These are phyloP conservation scores for Lachnellula cervina DNA, from an alignment of 2,329 filamentous ascomycete species.

Conservation along the genomic window DNA sequence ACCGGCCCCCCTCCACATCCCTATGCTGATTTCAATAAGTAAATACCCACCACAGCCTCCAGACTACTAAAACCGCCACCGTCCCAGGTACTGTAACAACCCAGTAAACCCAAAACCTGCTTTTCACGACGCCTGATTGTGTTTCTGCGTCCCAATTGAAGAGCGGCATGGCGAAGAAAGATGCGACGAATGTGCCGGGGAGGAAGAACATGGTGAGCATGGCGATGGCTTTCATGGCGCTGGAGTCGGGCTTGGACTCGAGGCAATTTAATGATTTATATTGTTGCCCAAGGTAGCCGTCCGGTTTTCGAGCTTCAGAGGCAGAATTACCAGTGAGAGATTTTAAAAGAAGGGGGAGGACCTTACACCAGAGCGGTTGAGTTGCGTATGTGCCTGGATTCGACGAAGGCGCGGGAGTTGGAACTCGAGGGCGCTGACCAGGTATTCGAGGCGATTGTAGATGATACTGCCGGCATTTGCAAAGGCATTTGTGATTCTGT, in stretches of 20 bases:
- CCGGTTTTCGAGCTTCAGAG: neutral
- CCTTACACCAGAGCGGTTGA: neutral
- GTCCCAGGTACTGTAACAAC: slow-evolving; percentile 2
- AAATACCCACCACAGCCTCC: neutral
- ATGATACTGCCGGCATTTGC: neutral
- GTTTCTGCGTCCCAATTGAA: slow-evolving; percentile 6
- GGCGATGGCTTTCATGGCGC: slow-evolving; percentile 11
- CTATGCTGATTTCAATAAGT: neutral
- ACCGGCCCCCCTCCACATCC: neutral
- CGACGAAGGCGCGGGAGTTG: neutral
- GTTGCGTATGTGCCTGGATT: neutral
- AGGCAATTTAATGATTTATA: neutral
- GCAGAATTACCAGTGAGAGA: neutral
- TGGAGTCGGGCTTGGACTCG: neutral
- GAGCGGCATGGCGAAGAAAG: slow-evolving; percentile 12
- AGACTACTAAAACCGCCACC: neutral
- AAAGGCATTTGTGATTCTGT: neutral
- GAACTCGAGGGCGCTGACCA: neutral
- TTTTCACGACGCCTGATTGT: neutral
- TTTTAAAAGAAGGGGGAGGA: neutral
- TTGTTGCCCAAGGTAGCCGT: neutral
- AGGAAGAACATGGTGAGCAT: slow-evolving; percentile 12
- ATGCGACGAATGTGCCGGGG: slow-evolving; percentile 1
- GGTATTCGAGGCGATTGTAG: neutral
- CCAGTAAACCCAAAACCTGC: slow-evolving; percentile 6